These are phyloP conservation scores for Cryptosporidium xiaoi DNA, from an alignment of 169 alveolate species.

Conservation along the genomic window DNA sequence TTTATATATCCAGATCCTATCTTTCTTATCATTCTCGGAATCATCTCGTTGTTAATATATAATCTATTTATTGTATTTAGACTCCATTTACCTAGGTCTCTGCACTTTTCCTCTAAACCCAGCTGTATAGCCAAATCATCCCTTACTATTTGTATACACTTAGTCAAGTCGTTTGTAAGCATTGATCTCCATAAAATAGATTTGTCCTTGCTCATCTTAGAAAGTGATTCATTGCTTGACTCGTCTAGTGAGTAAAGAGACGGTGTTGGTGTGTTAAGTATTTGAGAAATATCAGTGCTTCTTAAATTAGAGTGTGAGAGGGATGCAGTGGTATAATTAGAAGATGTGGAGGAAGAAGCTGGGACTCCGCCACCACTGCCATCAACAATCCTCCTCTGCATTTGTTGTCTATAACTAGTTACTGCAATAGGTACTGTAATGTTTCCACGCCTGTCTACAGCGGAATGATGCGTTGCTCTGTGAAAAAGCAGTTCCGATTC, in stretches of 20 bases:
- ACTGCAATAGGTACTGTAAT: conserved; percentile 45
- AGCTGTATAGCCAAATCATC: conserved; percentile 29
- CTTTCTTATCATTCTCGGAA: conserved; percentile 16
- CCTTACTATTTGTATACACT: conserved; percentile 6
- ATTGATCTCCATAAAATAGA: conserved; percentile 55
- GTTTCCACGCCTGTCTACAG: conserved; percentile 46
- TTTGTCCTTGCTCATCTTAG: conserved; percentile 2
- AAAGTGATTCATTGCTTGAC: conserved; percentile 17
- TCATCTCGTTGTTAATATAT: not conserved
- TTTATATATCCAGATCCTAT: conserved; percentile 20
- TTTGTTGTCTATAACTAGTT: conserved; percentile 24
- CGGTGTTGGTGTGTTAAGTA: conserved; percentile 4
- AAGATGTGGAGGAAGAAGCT: not conserved
- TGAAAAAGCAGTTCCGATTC: conserved; percentile 78
- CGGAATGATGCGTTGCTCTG: conserved; percentile 74
- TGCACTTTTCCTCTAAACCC: conserved; percentile 63
- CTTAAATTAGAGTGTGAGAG: too few relatives aligned
- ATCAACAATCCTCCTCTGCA: conserved; percentile 19
- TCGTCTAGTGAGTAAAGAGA: conserved; percentile 45
- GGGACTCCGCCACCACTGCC: not conserved
- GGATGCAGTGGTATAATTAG: too few relatives aligned
- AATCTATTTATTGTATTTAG: conserved; percentile 7
- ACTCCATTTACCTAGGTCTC: conserved; percentile 53
- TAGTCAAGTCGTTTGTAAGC: conserved; percentile 16
- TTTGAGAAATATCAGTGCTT: not conserved